Conservation (phyloP, 2,329 filamentous ascomycete genomes). For the Colletotrichum euphorbiae region DNA sequence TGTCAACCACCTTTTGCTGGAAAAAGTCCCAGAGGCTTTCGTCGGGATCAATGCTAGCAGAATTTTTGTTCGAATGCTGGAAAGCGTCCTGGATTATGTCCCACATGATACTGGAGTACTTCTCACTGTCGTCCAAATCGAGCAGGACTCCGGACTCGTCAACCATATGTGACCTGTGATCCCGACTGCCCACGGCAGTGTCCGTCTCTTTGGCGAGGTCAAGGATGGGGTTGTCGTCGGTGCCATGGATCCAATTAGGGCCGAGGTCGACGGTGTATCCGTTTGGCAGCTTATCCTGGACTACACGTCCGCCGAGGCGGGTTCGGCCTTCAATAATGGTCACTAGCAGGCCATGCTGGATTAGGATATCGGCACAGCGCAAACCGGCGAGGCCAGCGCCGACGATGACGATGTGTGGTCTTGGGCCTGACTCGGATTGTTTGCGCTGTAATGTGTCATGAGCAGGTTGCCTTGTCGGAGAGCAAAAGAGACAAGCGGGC, state of each 20-base stretch:
- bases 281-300: slow-evolving; percentile 62
- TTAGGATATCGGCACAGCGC: slow-evolving; percentile 75
- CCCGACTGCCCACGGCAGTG: slow-evolving; percentile 61
- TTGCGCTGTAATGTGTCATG: slow-evolving; percentile 36
- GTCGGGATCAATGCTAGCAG: slow-evolving; percentile 57
- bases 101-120: slow-evolving; percentile 70
- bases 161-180: slow-evolving; percentile 66
- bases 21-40: slow-evolving; percentile 69
- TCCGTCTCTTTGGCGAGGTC: slow-evolving; percentile 72
- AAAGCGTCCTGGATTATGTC: slow-evolving; percentile 76
- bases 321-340: slow-evolving; percentile 77
- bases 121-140: slow-evolving; percentile 56
- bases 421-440: slow-evolving; percentile 42
- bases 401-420: slow-evolving; percentile 72
- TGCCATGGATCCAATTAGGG: slow-evolving; percentile 86
- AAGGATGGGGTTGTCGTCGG: slow-evolving; percentile 75
- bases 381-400: slow-evolving; percentile 78
- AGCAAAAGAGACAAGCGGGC: slow-evolving; percentile 4
- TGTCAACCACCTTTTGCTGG: slow-evolving; percentile 54
- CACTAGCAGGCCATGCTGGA: slow-evolving; percentile 73
- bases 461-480: slow-evolving; percentile 11
- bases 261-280: slow-evolving; percentile 68
- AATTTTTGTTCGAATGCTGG: slow-evolving; percentile 70
- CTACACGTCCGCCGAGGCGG: slow-evolving; percentile 74
- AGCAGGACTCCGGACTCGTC: slow-evolving; percentile 67